Base-by-base conservation (phyloP, 176 grass and related monocot species). In the Ananas comosus region DNA sequence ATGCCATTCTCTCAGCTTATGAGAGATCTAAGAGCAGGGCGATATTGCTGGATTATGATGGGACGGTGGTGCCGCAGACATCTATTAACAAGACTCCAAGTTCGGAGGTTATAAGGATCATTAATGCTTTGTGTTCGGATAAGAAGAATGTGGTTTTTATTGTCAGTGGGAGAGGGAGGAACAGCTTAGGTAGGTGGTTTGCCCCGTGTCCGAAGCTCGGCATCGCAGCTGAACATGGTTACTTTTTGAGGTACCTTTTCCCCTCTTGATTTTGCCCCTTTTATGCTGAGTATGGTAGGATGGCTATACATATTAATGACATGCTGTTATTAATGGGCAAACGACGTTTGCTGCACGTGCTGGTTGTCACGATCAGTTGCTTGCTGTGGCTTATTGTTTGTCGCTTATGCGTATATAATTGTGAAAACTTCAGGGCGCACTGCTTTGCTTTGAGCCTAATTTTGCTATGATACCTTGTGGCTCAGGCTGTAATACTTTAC, bases 31-130 rank as follows among this genome's bases (percentile, higher is more conserved):
- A 86, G 22, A 84, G 81, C 64, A 87, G 95, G 51, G 87, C 73
- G 68, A 94, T 99, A 74, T 88, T 99, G 21, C 72, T 99, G 5
- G 95, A 99, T 51, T 91, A 99, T 72, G 95, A 99, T 78, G 95
- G 95, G 57, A 99, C 95, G 21, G 14, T 99, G 78, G 85, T 99
- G 66, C 82, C 90, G 25, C 90, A 80, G 64, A 51, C 81, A 53
- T 63, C 87, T 64, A 80, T 99, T 58, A 79, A 86, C 64, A 99
- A 91, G 81, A 23, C 51, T 53, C 95, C 95, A 17, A 84, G 73
- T 53, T 18, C 19, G 22, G 65, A 87, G 19, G 82, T 94, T 76
- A 66, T 88, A 64, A 80, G 76, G 18, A 84, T 99, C n/a, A 77
- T 99, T 53, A 91, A 99, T 74, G 68, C 64, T 64, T 79, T 99